Conservation (phyloP, 306 rosid genomes). For the Cicer chorassanicum region DNA sequence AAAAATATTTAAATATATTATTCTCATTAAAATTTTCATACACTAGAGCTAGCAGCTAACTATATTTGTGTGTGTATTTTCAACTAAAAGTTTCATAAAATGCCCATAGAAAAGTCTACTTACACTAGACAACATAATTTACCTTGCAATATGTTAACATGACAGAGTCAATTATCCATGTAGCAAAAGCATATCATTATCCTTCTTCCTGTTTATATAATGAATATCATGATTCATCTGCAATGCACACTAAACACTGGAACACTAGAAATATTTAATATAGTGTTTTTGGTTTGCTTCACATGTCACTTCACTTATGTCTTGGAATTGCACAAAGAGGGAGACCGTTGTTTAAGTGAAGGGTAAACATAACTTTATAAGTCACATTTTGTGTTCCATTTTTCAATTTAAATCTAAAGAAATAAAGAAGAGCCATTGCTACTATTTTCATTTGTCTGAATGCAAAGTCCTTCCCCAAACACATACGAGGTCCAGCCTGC, state of each 20-base stretch:
- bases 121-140: background rate
- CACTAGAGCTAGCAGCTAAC: too few relatives aligned
- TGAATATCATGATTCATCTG: too few relatives aligned
- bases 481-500: constrained; percentile 79
- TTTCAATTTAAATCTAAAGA: constrained; percentile 63
- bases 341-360: constrained; percentile 75
- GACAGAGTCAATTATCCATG: background rate
- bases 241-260: too few relatives aligned
- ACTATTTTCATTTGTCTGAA: constrained; percentile 82
- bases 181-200: too few relatives aligned
- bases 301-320: background rate
- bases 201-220: too few relatives aligned
- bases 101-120: background rate
- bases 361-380: constrained; percentile 73
- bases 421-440: constrained; percentile 59
- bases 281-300: background rate
- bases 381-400: constrained; percentile 52
- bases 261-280: too few relatives aligned
- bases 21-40: too few relatives aligned
- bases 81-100: background rate
- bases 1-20: too few relatives aligned
- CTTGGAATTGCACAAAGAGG: constrained; percentile 60
- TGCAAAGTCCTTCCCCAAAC: constrained; percentile 80
- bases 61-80: too few relatives aligned
- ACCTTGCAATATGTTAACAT: background rate